Percentiles rank a stretch among this genome's conserved stretches.
Conservation (phyloP, 257 asterid genomes). For the Solanum ahanhuiri region DNA sequence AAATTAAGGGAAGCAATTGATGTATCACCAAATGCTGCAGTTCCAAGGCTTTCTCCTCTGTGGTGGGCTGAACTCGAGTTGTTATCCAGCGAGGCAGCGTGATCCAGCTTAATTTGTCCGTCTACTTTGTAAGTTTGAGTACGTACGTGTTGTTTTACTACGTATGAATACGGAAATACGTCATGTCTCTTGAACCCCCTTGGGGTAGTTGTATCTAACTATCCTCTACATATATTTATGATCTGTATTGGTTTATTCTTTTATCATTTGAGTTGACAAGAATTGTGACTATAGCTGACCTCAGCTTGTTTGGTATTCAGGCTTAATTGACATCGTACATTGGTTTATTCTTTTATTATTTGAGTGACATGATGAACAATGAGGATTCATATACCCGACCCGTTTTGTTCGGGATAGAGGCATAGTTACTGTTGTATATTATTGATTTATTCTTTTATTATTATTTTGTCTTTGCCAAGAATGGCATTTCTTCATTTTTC, state of each 20-base stretch:
- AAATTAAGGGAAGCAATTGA: too few species aligned
- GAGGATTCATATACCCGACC: neutral
- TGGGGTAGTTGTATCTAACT: neutral
- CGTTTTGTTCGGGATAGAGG: too few species aligned
- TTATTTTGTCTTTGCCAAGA: too few species aligned
- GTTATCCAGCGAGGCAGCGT: too few species aligned
- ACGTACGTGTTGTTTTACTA: neutral
- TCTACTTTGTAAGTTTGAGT: neutral
- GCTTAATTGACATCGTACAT: neutral
- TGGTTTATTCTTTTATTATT: neutral
- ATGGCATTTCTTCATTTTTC: too few species aligned
- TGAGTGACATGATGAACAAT: neutral
- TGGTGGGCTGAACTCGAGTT: too few species aligned
- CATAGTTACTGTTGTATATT: too few species aligned
- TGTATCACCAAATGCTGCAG: too few species aligned
- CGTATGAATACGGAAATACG: neutral
- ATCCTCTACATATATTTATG: neutral
- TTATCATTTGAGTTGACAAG: neutral
- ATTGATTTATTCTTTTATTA: too few species aligned
- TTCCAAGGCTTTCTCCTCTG: too few species aligned
- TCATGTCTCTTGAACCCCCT: neutral
- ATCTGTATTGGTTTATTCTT: neutral
- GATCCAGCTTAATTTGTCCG: neutral
- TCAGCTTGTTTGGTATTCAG: neutral
- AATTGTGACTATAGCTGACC: neutral